Base-by-base conservation (phyloP, 331 rosid genomes). In the Phaseolus coccineus region DNA sequence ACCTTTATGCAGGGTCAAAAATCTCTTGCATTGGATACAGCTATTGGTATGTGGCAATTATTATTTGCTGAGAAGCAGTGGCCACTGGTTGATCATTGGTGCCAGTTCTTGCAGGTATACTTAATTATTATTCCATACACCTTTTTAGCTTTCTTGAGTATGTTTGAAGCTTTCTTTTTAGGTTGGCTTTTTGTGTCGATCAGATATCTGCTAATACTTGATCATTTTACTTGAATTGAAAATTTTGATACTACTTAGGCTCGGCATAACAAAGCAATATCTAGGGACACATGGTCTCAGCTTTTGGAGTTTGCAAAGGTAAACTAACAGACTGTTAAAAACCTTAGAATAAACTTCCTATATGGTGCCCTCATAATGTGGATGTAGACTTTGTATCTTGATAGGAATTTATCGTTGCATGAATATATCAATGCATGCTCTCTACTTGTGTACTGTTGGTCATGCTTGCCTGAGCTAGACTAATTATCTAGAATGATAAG, bases 1-100 rank as follows among this genome's bases (percentile, higher is more conserved):
- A 4, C 71, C 24, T 86, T 68, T 42, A 87, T 79, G 79, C 91
- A 96, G 99, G 99, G 99, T 84, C 99, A 96, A 85, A 96, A 96
- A 85, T 96, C 98, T 67, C 80, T 93, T 84, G 99, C 99, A 25
- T 83, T 96, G 89, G 99, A 96, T 86, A 96, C 99, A 42, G 99
- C 99, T 44, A 96, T 96, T 81, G 98, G 99, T 83, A 96, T 96
- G 99, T 96, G 99, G 99, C 97, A 96, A 85, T 90, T 96, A 83
- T 83, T 96, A 66, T 96, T 93, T 87, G 98, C 98, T 6, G 99
- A 96, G 86, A 96, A 83, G 89, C 97, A 91, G 87, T 96, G 99
- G 99, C 96, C 94, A 8, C 83, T 88, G 81, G 98, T 96, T 56
- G 99, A 96, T 77, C 97, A 89, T 69, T 96, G 99, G 99, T 91